Percentiles rank a stretch among this genome's conserved stretches.
Conservation (phyloP, 2,329 filamentous ascomycete species). For the Cladophialophora carrionii region DNA sequence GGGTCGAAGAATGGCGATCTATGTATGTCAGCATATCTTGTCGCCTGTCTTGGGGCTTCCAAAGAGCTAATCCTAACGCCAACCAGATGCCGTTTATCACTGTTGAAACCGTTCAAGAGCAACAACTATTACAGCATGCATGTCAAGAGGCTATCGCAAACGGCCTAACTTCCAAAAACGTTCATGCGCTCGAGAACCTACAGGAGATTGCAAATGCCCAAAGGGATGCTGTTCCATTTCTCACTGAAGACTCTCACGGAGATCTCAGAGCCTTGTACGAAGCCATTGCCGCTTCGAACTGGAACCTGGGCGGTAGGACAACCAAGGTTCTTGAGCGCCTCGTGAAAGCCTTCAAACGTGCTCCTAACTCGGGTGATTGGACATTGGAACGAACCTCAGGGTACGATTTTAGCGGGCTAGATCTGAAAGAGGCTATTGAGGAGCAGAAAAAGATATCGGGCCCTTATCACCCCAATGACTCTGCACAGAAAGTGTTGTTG, state of each 20-base stretch:
- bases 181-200: neutral
- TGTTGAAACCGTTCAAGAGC: neutral
- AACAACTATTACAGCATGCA: neutral
- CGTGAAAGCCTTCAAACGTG: neutral
- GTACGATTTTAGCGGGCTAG: neutral
- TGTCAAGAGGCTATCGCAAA: neutral
- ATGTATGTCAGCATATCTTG: neutral
- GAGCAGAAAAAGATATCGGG: neutral
- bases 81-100: neutral
- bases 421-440: neutral
- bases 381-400: neutral
- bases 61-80: neutral
- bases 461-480: neutral
- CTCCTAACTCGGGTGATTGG: neutral
- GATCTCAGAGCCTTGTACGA: neutral
- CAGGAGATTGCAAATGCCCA: neutral
- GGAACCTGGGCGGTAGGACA: neutral
- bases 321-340: neutral
- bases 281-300: neutral
- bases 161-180: neutral
- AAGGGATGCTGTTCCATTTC: neutral
- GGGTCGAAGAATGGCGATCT: neutral
- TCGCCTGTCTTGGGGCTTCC: neutral
- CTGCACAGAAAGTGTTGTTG: neutral
- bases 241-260: neutral